Evolutionary conservation across 805 yeast species (phyloP).

Genomic region (Candida oleophila): DNA sequence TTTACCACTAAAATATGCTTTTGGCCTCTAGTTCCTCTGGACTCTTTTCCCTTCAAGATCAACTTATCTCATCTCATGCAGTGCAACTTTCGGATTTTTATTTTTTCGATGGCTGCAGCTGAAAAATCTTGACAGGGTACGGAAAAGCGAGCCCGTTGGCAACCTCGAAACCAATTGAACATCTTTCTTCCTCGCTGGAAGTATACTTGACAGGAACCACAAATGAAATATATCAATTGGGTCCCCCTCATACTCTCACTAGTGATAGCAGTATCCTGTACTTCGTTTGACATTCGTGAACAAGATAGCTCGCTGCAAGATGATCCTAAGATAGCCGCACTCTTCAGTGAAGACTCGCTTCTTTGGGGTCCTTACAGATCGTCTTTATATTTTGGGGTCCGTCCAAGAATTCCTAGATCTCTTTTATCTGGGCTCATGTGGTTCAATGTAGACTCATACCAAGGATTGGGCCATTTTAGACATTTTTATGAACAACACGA

Average conservation of each 20-base stretch:
- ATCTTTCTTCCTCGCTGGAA: no score
- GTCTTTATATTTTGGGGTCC: constrained; percentile 78
- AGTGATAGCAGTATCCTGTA: not conserved
- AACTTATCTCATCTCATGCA: not conserved
- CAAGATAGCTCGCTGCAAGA: not conserved
- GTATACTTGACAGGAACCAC: not conserved
- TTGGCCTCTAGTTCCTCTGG: no score
- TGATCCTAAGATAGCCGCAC: not conserved
- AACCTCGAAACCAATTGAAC: constrained; percentile 11
- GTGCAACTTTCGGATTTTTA: not conserved
- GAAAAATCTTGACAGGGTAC: constrained; percentile 60
- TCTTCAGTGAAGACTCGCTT: constrained; percentile 22
- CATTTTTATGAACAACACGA: constrained; percentile 77
- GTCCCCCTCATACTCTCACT: not conserved
- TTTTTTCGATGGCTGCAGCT: not conserved
- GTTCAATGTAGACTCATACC: constrained; percentile 65
- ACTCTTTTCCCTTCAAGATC: not conserved
- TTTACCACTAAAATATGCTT: constrained; percentile 3
- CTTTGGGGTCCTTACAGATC: constrained; percentile 94
- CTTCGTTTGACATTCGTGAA: not conserved
- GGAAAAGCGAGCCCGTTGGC: constrained; percentile 7
- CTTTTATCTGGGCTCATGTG: constrained; percentile 82
- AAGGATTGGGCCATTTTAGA: constrained; percentile 56
- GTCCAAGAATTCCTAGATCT: constrained; percentile 78
- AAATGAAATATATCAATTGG: not conserved